These are phyloP conservation scores for Cephalotrichum gorgonifer DNA, from an alignment of 2,329 filamentous ascomycete species.

Conservation along the genomic window DNA sequence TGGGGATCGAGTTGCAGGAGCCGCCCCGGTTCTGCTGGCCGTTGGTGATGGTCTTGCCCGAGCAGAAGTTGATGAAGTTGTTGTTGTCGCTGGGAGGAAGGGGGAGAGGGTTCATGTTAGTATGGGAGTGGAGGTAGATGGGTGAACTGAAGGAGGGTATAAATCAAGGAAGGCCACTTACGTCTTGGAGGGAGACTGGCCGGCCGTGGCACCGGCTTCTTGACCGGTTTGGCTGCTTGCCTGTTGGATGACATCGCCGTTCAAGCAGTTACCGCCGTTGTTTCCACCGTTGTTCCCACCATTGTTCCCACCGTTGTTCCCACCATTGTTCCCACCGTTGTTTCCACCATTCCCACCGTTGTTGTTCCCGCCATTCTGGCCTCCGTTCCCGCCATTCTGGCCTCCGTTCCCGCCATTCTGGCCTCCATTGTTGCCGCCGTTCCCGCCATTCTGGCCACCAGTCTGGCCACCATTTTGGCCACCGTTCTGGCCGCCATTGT, in stretches of 20 bases:
- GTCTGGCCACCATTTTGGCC: constrained; percentile 12
- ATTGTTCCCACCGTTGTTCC: constrained; percentile 10
- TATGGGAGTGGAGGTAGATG: neutral
- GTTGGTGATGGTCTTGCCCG: constrained; percentile 42
- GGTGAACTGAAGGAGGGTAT: neutral
- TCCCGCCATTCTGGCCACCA: constrained; percentile 11
- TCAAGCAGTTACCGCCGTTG: constrained; percentile 15
- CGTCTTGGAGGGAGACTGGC: constrained; percentile 32
- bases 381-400: constrained; percentile 9
- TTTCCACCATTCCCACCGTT: constrained; percentile 8
- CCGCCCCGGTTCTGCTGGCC: constrained; percentile 36
- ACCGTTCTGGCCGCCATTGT: constrained; percentile 4
- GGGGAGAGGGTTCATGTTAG: neutral
- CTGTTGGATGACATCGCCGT: constrained; percentile 28
- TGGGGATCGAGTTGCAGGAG: constrained; percentile 48
- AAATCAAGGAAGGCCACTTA: constrained; percentile 15
- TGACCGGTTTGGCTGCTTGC: constrained; percentile 28
- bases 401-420: constrained; percentile 9
- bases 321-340: constrained; percentile 2
- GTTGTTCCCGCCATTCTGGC: constrained; percentile 8
- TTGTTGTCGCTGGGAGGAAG: constrained; percentile 25
- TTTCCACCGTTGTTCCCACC: neutral
- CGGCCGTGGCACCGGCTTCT: constrained; percentile 16
- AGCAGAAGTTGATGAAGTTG: constrained; percentile 53
- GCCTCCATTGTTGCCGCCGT: constrained; percentile 11